Conservation (phyloP, 1,284 basidiomycete species). For the Ceratobasidium sp. region DNA sequence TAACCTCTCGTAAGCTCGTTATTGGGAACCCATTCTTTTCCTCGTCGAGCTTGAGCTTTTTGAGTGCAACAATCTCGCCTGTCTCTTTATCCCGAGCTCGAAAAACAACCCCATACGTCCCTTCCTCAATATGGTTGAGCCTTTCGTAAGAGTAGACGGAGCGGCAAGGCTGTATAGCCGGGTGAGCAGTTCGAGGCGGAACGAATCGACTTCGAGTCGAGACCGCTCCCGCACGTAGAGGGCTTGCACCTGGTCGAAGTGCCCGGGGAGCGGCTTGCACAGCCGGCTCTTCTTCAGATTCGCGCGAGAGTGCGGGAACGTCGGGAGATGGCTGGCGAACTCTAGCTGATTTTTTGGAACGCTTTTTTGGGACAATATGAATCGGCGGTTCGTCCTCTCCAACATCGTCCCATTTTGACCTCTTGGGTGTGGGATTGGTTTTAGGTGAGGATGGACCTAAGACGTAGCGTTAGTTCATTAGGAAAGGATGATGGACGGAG, state of each 20-base stretch:
- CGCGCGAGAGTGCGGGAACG: slow-evolving; percentile 26
- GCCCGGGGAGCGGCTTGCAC: slow-evolving; percentile 19
- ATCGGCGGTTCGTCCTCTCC: slow-evolving; percentile 50
- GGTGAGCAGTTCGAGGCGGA: slow-evolving; percentile 78
- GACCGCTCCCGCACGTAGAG: background rate
- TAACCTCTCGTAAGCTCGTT: slow-evolving; percentile 93
- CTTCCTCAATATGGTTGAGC: slow-evolving; percentile 98
- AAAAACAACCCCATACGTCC: slow-evolving; percentile 97
- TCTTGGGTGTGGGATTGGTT: slow-evolving; percentile 55
- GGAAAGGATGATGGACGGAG: background rate
- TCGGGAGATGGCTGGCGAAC: slow-evolving; percentile 38
- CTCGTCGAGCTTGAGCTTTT: slow-evolving; percentile 98
- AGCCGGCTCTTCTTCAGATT: slow-evolving; percentile 25
- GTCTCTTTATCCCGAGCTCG: slow-evolving; percentile 93
- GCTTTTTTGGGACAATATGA: slow-evolving; percentile 38
- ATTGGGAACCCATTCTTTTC: slow-evolving; percentile 99
- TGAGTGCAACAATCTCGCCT: slow-evolving; percentile 94
- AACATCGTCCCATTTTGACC: slow-evolving; percentile 74
- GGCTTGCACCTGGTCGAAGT: slow-evolving; percentile 23
- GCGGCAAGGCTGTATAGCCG: slow-evolving; percentile 80
- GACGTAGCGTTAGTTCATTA: background rate
- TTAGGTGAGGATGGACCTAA: slow-evolving; percentile 32
- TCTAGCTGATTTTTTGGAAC: slow-evolving; percentile 42
- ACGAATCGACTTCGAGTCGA: slow-evolving; percentile 58
- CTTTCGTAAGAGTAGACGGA: slow-evolving; percentile 93